These are phyloP conservation scores for Sporothrix dimorphospora DNA, from an alignment of 2,329 filamentous ascomycete species.

Conservation along the genomic window DNA sequence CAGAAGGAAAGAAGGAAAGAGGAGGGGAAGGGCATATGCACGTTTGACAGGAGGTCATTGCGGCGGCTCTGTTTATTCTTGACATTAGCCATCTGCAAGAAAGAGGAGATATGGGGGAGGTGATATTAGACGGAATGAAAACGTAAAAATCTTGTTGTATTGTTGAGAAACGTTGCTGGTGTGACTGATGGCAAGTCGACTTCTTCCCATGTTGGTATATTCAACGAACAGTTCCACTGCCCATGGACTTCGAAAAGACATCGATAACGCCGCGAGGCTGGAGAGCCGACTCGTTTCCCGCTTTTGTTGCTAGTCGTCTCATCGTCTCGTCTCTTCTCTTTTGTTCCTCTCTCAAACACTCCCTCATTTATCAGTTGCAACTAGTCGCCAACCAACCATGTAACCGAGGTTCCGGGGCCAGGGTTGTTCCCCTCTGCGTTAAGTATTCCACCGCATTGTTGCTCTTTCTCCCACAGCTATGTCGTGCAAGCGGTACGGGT, in stretches of 20 bases:
- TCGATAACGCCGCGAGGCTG: slow-evolving; percentile 7
- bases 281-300: background rate
- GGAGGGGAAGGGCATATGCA: background rate
- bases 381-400: slow-evolving; percentile 4
- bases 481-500: background rate
- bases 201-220: background rate
- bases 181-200: background rate
- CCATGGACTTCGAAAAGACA: background rate
- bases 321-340: background rate
- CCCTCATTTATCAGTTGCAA: slow-evolving; percentile 9
- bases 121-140: background rate
- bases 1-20: background rate
- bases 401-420: slow-evolving; percentile 6
- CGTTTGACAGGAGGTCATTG: slow-evolving; percentile 19
- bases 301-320: background rate
- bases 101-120: background rate
- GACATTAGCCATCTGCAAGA: slow-evolving; percentile 19
- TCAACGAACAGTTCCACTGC: background rate
- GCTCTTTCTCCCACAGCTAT: background rate
- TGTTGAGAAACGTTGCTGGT: background rate
- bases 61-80: slow-evolving; percentile 7
- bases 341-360: background rate
- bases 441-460: background rate
- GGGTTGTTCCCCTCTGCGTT: background rate
- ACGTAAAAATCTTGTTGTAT: background rate